These are phyloP conservation scores for Climacium dendroides DNA, from an alignment of 225 moss, liverwort and hornwort species.

Conservation along the genomic window DNA sequence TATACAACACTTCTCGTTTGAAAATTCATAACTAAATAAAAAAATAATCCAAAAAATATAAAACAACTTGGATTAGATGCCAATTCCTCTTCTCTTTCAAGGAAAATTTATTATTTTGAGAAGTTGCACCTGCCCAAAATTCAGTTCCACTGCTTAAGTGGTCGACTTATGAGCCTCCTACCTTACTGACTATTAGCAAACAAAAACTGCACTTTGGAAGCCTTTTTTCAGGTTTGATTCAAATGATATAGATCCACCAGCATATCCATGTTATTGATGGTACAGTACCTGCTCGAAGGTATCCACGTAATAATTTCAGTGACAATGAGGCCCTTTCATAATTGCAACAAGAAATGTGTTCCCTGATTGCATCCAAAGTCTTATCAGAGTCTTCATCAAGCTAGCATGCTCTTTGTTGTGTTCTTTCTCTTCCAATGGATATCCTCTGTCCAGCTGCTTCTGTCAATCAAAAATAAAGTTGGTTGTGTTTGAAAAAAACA, in stretches of 20 bases:
- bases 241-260: neutral
- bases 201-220: neutral
- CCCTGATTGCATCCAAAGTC: neutral
- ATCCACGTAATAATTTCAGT: neutral
- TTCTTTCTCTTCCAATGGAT: too few species aligned
- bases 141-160: too few species aligned
- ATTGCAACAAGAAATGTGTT: neutral
- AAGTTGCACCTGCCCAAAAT: too few species aligned
- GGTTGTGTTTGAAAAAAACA: too few species aligned
- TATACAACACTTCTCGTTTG: too few species aligned
- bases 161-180: too few species aligned
- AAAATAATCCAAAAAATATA: too few species aligned
- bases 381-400: neutral
- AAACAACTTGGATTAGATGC: too few species aligned
- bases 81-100: too few species aligned
- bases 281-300: neutral
- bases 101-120: too few species aligned
- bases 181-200: too few species aligned
- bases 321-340: neutral
- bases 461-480: neutral
- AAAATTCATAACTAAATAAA: too few species aligned
- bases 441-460: neutral
- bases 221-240: neutral
- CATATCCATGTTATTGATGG: neutral
- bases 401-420: neutral